Evolutionary conservation across 176 grass and related monocot genomes (phyloP).

Genomic region (Carex scoparia): DNA sequence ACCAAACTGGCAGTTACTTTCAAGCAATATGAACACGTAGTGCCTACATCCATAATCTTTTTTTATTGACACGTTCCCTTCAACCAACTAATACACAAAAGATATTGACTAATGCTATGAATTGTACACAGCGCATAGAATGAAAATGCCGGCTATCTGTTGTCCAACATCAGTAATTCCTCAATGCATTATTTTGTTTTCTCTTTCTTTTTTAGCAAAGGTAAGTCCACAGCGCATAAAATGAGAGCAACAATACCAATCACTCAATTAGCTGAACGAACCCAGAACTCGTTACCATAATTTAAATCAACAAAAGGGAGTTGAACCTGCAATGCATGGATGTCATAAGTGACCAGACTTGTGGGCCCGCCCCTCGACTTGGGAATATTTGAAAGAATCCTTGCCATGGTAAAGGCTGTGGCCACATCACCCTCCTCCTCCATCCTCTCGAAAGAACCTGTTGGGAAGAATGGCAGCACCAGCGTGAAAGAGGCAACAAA

Average conservation of each 20-base stretch:
- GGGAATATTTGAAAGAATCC: constrained; percentile 81
- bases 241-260: not conserved
- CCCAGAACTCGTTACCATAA: not conserved
- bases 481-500: constrained; percentile 90
- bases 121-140: not conserved
- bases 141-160: not conserved
- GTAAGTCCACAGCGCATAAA: not conserved
- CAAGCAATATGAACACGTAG: not conserved
- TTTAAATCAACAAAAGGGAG: constrained; percentile 19
- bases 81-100: not conserved
- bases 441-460: constrained; percentile 89
- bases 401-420: constrained; percentile 86
- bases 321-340: constrained; percentile 76
- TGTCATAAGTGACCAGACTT: constrained; percentile 93
- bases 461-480: constrained; percentile 95
- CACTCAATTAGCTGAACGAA: not conserved
- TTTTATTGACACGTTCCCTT: not conserved
- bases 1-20: not conserved
- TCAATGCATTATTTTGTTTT: not conserved
- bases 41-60: not conserved
- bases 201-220: not conserved
- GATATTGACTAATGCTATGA: not conserved
- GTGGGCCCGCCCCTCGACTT: constrained; percentile 84
- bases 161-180: not conserved
- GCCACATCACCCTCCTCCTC: constrained; percentile 98